phyloP scores from a whole-genome alignment of 805 yeast species.

The Metschnikowia similis region DNA sequence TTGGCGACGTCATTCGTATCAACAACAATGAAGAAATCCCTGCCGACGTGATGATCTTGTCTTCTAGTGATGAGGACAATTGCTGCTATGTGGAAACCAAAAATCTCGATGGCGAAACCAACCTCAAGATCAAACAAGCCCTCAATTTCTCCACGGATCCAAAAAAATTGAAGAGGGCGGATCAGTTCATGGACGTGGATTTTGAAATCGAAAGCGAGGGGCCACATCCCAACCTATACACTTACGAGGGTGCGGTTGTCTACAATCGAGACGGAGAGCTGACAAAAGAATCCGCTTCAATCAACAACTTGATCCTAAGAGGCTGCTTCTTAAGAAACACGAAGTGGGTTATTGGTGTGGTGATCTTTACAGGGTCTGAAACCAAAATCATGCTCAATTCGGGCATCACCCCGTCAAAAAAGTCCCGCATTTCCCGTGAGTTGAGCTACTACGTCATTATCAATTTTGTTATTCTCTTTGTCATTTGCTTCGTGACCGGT shows the following conservation, averaged over 20 bases:
- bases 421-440: constrained; percentile 68
- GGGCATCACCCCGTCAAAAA: constrained; percentile 75
- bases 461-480: constrained; percentile 61
- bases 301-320: constrained; percentile 65
- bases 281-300: constrained; percentile 61
- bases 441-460: constrained; percentile 64
- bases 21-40: constrained; percentile 77
- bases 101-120: constrained; percentile 81
- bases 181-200: constrained; percentile 36
- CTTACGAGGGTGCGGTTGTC: constrained; percentile 64
- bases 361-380: constrained; percentile 72
- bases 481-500: constrained; percentile 67
- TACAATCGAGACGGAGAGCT: constrained; percentile 19
- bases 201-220: constrained; percentile 81
- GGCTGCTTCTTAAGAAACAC: constrained; percentile 80
- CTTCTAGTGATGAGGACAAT: constrained; percentile 66
- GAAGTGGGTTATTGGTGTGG: constrained; percentile 78
- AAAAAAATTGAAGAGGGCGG: constrained; percentile 36
- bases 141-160: constrained; percentile 55
- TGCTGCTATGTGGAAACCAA: constrained; percentile 77
- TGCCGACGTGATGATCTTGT: constrained; percentile 61
- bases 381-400: constrained; percentile 79
- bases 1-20: constrained; percentile 70
- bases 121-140: constrained; percentile 63
- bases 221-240: constrained; percentile 73